Percentiles rank a stretch among this genome's conserved stretches.
These are phyloP conservation scores for Knufia petricola DNA, from an alignment of 2,329 filamentous ascomycete species.

Conservation along the genomic window DNA sequence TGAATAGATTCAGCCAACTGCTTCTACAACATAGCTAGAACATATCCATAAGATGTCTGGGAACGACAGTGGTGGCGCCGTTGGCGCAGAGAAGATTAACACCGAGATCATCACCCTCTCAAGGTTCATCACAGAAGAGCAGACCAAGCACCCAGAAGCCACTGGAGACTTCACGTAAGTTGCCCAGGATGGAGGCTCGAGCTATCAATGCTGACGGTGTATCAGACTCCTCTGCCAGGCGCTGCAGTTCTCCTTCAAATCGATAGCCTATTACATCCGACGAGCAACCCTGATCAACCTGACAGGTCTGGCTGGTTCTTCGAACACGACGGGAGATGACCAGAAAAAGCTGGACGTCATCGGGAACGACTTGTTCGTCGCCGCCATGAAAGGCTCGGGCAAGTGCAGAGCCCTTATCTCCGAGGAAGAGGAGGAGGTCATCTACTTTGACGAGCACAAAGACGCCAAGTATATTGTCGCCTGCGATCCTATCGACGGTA, in stretches of 20 bases:
- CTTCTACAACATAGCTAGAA: not conserved
- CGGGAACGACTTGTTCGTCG: slow-evolving; percentile 94
- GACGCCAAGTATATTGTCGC: slow-evolving; percentile 81
- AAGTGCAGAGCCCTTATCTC: slow-evolving; percentile 91
- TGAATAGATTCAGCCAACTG: too few relatives aligned
- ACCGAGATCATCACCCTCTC: slow-evolving; percentile 93
- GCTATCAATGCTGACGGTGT: slow-evolving; percentile 8
- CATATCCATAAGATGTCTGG: not conserved
- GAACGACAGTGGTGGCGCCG: slow-evolving; percentile 39
- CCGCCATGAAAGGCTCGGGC: slow-evolving; percentile 85
- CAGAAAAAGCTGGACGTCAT: slow-evolving; percentile 99
- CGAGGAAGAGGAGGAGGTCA: slow-evolving; percentile 90
- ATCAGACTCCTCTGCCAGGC: slow-evolving; percentile 85
- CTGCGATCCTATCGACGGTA: slow-evolving; percentile 96
- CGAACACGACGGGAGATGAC: slow-evolving; percentile 92
- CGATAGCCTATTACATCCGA: slow-evolving; percentile 98
- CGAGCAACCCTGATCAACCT: slow-evolving; percentile 91
- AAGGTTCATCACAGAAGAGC: slow-evolving; percentile 91
- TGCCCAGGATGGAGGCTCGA: not conserved
- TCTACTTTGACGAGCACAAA: slow-evolving; percentile 69
- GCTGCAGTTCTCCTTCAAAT: slow-evolving; percentile 99
- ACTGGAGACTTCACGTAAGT: slow-evolving; percentile 96
- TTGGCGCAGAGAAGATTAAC: slow-evolving; percentile 70
- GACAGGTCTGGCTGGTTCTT: slow-evolving; percentile 85
- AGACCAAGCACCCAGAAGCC: slow-evolving; percentile 83